These are phyloP conservation scores for Biscogniauxia sp. DNA, from an alignment of 2,329 filamentous ascomycete species.

Conservation along the genomic window DNA sequence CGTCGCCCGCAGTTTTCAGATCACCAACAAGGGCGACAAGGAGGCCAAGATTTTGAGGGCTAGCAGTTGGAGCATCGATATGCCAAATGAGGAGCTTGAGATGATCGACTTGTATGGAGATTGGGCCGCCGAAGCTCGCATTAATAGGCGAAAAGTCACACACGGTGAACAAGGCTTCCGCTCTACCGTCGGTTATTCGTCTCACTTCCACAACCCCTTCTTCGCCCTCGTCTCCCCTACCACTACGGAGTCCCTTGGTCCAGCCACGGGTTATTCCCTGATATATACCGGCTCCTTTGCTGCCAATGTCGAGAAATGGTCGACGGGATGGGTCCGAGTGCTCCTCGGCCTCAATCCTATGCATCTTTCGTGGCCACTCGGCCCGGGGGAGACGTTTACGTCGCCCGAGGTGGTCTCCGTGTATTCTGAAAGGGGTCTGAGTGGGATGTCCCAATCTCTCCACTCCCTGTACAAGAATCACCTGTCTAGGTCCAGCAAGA, in stretches of 20 bases:
- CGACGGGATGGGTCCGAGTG: slow-evolving; percentile 59
- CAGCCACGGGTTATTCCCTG: slow-evolving; percentile 64
- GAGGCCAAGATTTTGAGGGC: slow-evolving; percentile 55
- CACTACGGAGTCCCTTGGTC: slow-evolving; percentile 59
- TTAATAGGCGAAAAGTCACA: slow-evolving; percentile 52
- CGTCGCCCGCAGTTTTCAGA: slow-evolving; percentile 57
- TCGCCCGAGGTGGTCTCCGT: slow-evolving; percentile 63
- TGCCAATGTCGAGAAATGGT: slow-evolving; percentile 60
- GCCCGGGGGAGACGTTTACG: slow-evolving; percentile 53
- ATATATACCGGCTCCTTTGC: slow-evolving; percentile 64
- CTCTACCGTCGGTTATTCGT: slow-evolving; percentile 60
- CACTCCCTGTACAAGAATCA: slow-evolving; percentile 62
- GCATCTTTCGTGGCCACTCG: slow-evolving; percentile 58
- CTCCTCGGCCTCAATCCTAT: slow-evolving; percentile 59
- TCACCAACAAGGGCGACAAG: slow-evolving; percentile 56
- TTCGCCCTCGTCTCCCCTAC: slow-evolving; percentile 53
- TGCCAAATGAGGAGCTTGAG: slow-evolving; percentile 58
- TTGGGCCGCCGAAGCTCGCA: slow-evolving; percentile 58
- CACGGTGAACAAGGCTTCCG: slow-evolving; percentile 59
- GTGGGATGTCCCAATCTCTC: slow-evolving; percentile 60
- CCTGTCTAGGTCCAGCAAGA: slow-evolving; percentile 52
- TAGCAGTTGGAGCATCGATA: slow-evolving; percentile 60
- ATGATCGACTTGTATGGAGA: slow-evolving; percentile 63
- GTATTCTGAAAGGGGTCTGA: slow-evolving; percentile 57
- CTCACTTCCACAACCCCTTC: slow-evolving; percentile 64